Evolutionary conservation across 2,329 filamentous ascomycete genomes (phyloP), one percentile per base, ranked within the genome.

Genomic region (Dactylellina drechsleri): DNA sequence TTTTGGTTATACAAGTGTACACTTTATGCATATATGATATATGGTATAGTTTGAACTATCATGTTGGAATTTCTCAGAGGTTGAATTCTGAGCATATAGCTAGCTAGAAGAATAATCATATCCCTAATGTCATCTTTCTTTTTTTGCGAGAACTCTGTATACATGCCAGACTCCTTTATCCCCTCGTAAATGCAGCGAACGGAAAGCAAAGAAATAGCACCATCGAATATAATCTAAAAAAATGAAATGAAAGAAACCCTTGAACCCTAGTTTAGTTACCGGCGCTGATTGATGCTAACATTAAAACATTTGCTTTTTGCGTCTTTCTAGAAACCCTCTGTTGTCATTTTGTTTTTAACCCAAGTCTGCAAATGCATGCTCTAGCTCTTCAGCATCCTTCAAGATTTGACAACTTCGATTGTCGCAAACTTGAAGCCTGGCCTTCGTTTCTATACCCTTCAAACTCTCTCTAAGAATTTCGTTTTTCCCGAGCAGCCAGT

Each of bases 401-500:
- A 81, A 83, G 67, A 85, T 83, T 56, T 82, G 82, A 79, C 85
- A 86, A 28, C 80, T 80, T 0, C 82, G 81, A 0, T 81, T 82
- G 68, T 85, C 84, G 79, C 85, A 86, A 26, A 86, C 78, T 79
- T 85, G 80, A 40, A 85, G 81, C 78, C 83, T 81, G 20, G 81
- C 79, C 76, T 80, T 83, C 3, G 79, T 80, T 36, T 79, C 81
- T 74, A 84, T 68, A 3, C 77, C 79, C 2, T 72, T 76, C 41
- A 82, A 80, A 76, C 86, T 79, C 36, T 80, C 81, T 73, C 79
- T 81, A n/a, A 86, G 79, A 53, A 86, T 77, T 50, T 76, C 62
- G 79, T 87, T 88, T 62, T 85, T 82, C 62, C 82, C 79, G 77
- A 82, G 83, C 73, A 89, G 74, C 87, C 87, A 88, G 13, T 80